Evolutionary conservation across 192 early-diverging fungal genomes (phyloP), one percentile per base, ranked within the genome.

Genomic region (Rhizophlyctis rosea): DNA sequence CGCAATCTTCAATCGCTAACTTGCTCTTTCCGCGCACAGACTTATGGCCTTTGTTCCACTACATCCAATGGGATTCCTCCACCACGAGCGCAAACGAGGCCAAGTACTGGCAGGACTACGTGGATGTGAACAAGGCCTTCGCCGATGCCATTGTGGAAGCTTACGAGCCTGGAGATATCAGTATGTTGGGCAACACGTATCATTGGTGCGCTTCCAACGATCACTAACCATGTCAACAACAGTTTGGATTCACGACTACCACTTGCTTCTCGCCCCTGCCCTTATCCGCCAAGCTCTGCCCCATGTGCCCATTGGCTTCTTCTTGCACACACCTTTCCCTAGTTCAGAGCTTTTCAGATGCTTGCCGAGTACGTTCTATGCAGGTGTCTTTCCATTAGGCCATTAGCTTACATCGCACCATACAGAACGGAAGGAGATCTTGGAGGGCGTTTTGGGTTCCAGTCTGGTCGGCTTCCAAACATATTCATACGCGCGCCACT

Each of bases 31-130:
- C 16, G 24, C 33, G n/a, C 29, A n/a, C 62, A 91, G 91, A 91
- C n/a, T 77, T 98, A 32, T 98, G 93, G 94, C 93, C 94, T 35
- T 72, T 98, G 66, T 87, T 98, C 51, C 93, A 97, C 74, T 98
- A 97, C 67, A 84, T 95, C 47, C 81, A 94, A 36, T 94, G 92
- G 92, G 85, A 88, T 61, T 78, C 81, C 36, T 76, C 86, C 28
- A 82, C 73, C 47, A 35, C 88, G 59, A 83, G 86, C 47, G 76
- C 86, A 28, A 61, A 78, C 29, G 89, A 92, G 69, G 70, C 66
- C 33, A 64, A 56, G 13, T 85, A 86, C 69, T 98, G 88, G 90
- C 74, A 76, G 16, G 83, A 90, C 63, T 98, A 96, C 76, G 69
- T 81, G 47, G 79, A 78, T 66, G 91, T 92, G 32, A 93, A 95